These are phyloP conservation scores for Naganishia vishniacii DNA, from an alignment of 768 basidiomycete species.

Conservation along the genomic window DNA sequence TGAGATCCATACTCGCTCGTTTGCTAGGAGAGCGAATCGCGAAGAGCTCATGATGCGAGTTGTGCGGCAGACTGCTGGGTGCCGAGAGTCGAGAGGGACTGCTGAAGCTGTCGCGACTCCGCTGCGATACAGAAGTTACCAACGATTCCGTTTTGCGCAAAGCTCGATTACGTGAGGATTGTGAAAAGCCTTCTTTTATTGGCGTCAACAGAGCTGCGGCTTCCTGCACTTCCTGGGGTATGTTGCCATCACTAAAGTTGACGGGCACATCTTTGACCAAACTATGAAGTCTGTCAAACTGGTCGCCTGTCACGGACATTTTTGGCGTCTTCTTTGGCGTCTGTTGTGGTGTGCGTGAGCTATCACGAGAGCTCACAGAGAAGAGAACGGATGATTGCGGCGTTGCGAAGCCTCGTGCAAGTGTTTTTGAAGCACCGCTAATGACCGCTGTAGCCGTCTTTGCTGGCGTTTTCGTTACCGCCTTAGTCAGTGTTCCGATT, in stretches of 20 bases:
- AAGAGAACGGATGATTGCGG: neutral
- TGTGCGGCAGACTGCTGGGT: conserved; percentile 4
- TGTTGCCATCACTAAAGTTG: neutral
- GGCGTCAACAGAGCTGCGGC: neutral
- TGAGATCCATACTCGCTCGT: conserved; percentile 9
- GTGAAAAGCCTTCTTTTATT: neutral
- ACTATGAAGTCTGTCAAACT: neutral
- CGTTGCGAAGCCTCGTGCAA: neutral
- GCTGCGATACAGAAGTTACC: neutral
- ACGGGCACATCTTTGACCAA: neutral
- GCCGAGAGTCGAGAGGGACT: neutral
- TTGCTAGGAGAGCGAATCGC: neutral
- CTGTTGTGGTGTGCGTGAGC: neutral
- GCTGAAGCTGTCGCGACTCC: neutral
- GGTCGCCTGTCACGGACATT: neutral
- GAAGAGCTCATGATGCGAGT: neutral
- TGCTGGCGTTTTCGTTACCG: neutral
- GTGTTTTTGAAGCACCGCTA: neutral
- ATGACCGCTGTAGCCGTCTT: neutral
- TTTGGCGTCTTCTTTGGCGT: neutral
- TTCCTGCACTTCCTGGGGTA: neutral
- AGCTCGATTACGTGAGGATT: neutral
- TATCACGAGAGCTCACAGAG: neutral
- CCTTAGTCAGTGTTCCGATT: too few relatives aligned
- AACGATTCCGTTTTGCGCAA: neutral